Conservation (phyloP, 1,284 basidiomycete genomes). For the Rhodotorula sp. region DNA sequence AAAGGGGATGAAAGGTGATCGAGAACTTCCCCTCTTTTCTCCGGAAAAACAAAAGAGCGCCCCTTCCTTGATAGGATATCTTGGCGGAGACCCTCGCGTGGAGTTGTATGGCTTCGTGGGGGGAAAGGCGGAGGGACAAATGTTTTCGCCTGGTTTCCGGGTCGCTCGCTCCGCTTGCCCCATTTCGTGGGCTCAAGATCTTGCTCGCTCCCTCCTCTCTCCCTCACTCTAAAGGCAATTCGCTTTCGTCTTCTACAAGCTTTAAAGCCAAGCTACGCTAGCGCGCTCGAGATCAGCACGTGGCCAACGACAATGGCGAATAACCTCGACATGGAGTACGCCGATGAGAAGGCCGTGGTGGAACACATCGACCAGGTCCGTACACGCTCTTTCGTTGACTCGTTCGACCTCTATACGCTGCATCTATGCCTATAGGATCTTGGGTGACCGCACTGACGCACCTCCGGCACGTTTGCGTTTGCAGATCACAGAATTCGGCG, state of each 20-base stretch:
- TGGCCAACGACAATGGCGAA: conserved; percentile 5
- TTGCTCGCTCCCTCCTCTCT: not conserved
- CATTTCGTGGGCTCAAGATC: too few relatives aligned
- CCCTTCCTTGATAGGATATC: too few relatives aligned
- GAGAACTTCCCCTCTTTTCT: not conserved
- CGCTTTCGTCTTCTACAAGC: not conserved
- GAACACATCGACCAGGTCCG: conserved; percentile 30
- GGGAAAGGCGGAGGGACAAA: not conserved
- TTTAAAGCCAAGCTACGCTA: too few relatives aligned
- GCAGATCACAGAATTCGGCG: not conserved
- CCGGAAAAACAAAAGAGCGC: too few relatives aligned
- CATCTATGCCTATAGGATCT: too few relatives aligned
- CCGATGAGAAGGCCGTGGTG: conserved; percentile 26
- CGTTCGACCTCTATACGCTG: not conserved
- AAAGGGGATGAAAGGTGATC: not conserved
- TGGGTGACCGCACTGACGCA: not conserved
- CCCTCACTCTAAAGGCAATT: not conserved
- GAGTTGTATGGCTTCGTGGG: too few relatives aligned
- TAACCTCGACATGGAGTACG: conserved; percentile 7
- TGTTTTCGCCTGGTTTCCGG: not conserved
- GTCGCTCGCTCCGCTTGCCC: too few relatives aligned
- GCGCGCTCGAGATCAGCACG: not conserved
- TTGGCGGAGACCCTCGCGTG: too few relatives aligned
- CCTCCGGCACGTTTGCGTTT: too few relatives aligned
- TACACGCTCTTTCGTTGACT: not conserved